Evolutionary conservation across 1,284 basidiomycete species (phyloP), one percentile per base, ranked within the genome.

Genomic region (Vanrija sp.): DNA sequence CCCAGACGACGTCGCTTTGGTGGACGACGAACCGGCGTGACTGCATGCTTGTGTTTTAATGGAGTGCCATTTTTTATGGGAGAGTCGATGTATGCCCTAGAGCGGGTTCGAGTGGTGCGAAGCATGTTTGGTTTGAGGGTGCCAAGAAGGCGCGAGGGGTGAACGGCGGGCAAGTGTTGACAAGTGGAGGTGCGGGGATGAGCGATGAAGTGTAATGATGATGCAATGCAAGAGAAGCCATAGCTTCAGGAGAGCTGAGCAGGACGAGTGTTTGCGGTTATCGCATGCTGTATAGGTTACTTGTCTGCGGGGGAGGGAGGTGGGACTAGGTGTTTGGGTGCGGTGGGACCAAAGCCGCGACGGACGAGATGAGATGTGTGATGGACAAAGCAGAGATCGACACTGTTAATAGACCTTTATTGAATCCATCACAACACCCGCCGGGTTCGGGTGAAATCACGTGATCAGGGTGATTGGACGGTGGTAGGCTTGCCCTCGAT

Each of bases 1-100:
- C 65, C 70, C 3, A 73, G 41, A 10, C 65, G 49, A 2, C 70
- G 59, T 10, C 66, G 57, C 49, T 73, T 73, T 1, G 61, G 59
- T 4, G 64, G 54, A 39, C 64, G 63, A 37, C 63, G 57, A 5
- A 50, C 46, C n/a, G 48, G 42, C 3, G 49, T 56, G 49, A 47
- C 60, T 23, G 47, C 45, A 39, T 66, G 64, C 38, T 62, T 64
- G 38, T 60, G 60, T 31, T 66, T 67, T 5, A 69, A 44, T 0
- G 68, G 67, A 0, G 65, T 60, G 14, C 57, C 54, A 10, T 59
- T 52, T 46, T 62, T 63, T 6, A 64, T 44, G n/a, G 69, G 66
- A 18, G 68, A 65, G 0, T 54, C 50, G 16, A 46, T 22, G 19
- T 36, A 49, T 15, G 41, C 36, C 3, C 38, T 25, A 5, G 57